Conservation (phyloP, 495 filamentous ascomycete genomes). For the Glarea lozoyensis region DNA sequence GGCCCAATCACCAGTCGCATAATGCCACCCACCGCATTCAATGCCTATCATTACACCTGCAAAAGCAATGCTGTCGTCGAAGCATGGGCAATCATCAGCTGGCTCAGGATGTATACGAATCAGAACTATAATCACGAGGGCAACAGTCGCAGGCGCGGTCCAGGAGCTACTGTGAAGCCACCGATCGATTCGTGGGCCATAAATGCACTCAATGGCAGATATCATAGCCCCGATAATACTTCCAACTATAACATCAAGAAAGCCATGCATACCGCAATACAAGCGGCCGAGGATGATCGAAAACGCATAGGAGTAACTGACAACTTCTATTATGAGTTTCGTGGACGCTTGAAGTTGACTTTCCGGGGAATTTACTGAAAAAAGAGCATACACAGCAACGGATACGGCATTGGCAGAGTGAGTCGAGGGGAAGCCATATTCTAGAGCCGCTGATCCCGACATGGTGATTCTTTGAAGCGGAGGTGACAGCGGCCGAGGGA, state of each 20-base stretch:
- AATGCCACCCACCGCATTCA: conserved; percentile 75
- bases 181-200: conserved; percentile 54
- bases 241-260: conserved; percentile 80
- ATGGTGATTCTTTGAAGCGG: conserved; percentile 92
- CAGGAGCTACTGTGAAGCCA: conserved; percentile 52
- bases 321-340: conserved; percentile 48
- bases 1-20: conserved; percentile 43
- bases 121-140: conserved; percentile 58
- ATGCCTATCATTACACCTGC: conserved; percentile 79
- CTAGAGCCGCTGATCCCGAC: conserved; percentile 87
- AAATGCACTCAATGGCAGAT: conserved; percentile 62
- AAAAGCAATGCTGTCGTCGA: conserved; percentile 93
- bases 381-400: conserved; percentile 75
- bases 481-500: conserved; percentile 90
- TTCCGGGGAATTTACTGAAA: conserved; percentile 50
- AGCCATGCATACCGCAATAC: conserved; percentile 98
- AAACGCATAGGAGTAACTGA: conserved; percentile 74
- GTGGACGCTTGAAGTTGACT: conserved; percentile 39
- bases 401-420: conserved; percentile 97
- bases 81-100: conserved; percentile 94
- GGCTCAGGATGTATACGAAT: conserved; percentile 92
- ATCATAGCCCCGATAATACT: conserved; percentile 51
- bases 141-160: conserved; percentile 47
- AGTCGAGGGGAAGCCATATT: conserved; percentile 95
- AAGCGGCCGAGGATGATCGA: conserved; percentile 85